phyloP scores from a whole-genome alignment of 2,329 filamentous ascomycete species.

The Aspergillus sp. region DNA sequence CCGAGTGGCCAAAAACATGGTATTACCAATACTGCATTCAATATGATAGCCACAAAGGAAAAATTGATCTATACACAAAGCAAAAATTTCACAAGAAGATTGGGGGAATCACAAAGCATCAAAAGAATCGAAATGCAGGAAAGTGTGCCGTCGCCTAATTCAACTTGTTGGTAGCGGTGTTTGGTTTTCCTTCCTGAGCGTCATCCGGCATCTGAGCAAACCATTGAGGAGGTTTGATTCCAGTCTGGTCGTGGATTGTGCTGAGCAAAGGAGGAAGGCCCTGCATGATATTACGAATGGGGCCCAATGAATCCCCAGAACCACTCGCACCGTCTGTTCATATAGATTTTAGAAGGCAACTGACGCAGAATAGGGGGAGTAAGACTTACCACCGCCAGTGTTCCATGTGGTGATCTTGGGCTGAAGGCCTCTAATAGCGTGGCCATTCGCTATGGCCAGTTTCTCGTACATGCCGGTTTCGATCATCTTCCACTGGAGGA shows the following conservation, averaged over 20 bases:
- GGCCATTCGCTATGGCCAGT: conserved; percentile 74
- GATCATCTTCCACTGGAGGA: conserved; percentile 86
- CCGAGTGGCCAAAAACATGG: background rate
- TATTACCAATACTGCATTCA: background rate
- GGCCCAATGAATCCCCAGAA: conserved; percentile 56
- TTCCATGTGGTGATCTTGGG: conserved; percentile 94
- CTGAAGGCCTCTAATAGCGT: conserved; percentile 72
- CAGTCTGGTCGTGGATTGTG: conserved; percentile 87
- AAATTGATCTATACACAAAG: background rate
- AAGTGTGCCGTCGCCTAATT: background rate
- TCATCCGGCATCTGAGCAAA: conserved; percentile 52
- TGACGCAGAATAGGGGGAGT: background rate
- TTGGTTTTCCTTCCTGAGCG: background rate
- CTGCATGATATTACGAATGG: conserved; percentile 81
- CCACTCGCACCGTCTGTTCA: conserved; percentile 41
- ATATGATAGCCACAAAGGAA: background rate
- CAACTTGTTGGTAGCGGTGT: background rate
- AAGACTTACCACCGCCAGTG: conserved; percentile 57
- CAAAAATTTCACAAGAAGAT: background rate
- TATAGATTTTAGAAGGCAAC: conserved; percentile 3
- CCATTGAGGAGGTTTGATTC: conserved; percentile 78
- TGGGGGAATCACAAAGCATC: background rate
- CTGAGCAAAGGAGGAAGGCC: conserved; percentile 77
- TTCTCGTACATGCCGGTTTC: conserved; percentile 76
- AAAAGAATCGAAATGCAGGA: background rate